Base-by-base conservation (phyloP, 495 filamentous ascomycete species). In the Tricharina praecox region DNA sequence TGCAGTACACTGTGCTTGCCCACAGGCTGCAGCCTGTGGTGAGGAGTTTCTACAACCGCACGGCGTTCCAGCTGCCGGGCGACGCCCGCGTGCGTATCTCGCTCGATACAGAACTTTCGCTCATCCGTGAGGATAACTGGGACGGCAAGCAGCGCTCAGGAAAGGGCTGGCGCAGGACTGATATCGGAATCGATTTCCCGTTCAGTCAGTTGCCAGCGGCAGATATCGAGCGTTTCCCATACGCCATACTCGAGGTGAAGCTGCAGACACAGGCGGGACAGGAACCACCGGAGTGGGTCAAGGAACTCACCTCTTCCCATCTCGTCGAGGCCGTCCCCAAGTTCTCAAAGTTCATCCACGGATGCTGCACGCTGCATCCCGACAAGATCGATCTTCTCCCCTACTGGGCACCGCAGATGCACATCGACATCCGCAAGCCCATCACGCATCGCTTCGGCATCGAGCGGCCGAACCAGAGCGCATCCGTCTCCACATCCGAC, bases 341-440 rank as follows among this genome's bases (percentile, higher is more conserved):
- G 60, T 99, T 94, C 68, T 93, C 85, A 55, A 99, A 99, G 66
- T 99, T 96, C 64, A 99, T 99, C 50, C 90, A 99, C 63, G 90
- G 90, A 41, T 81, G 77, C 0, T 85, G 88, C 7, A 83, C 75
- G 0, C 63, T 96, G 16, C 90, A 94, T 63, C 88, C 86, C 0
- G 71, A 78, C 23, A 77, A 81, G 37, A 96, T 96, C 62, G 68
- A 94, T 23, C 74, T 99, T 1, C 73, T 96, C 2, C 90, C 90
- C 2, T 99, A 81, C 71, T 99, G 90, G 90, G 79, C 85, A 67
- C 90, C 90, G 0, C 90, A 99, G 65, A 99, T 99, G 92, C 82
- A 86, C 52, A 76, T 86, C 33, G 90, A 99, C 57, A 99, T 99
- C 60, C 82, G 88, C 52, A 99, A 99, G 65, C 86, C 90, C 0